These are phyloP conservation scores for Sporothrix curviconia DNA, from an alignment of 2,329 filamentous ascomycete species.

Conservation along the genomic window DNA sequence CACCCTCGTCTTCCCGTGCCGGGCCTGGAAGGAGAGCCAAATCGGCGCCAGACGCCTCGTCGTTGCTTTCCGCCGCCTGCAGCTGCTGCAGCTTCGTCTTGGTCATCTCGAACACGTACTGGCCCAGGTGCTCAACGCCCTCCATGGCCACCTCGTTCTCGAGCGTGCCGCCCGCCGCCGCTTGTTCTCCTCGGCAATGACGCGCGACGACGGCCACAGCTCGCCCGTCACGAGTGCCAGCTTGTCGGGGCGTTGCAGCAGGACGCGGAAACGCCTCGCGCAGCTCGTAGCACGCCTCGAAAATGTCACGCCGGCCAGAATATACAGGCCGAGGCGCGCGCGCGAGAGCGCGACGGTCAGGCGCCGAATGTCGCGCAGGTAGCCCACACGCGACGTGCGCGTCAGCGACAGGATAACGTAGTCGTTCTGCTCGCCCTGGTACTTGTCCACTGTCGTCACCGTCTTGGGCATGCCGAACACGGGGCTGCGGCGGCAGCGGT, in stretches of 20 bases:
- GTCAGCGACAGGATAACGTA: slow-evolving; percentile 93
- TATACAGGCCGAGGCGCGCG: slow-evolving; percentile 83
- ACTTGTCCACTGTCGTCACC: slow-evolving; percentile 95
- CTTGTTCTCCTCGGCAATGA: slow-evolving; percentile 40
- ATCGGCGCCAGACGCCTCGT: too few relatives aligned
- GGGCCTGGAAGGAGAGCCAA: neutral
- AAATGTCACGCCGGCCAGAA: slow-evolving; percentile 79
- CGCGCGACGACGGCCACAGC: slow-evolving; percentile 66
- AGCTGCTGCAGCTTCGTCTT: slow-evolving; percentile 51
- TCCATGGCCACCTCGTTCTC: slow-evolving; percentile 69
- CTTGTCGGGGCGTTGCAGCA: slow-evolving; percentile 73
- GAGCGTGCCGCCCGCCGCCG: slow-evolving; percentile 56
- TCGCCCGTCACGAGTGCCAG: slow-evolving; percentile 77
- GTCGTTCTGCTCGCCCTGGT: slow-evolving; percentile 98
- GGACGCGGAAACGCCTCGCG: slow-evolving; percentile 74
- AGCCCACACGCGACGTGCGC: slow-evolving; percentile 80
- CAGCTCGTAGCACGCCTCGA: slow-evolving; percentile 83
- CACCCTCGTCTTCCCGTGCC: slow-evolving; percentile 6
- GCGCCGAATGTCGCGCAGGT: slow-evolving; percentile 85
- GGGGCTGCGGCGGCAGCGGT: slow-evolving; percentile 74
- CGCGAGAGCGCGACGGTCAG: slow-evolving; percentile 92
- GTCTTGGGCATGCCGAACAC: slow-evolving; percentile 85
- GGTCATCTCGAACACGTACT: slow-evolving; percentile 97
- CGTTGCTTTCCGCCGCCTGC: slow-evolving; percentile 26
- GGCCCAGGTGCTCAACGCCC: slow-evolving; percentile 84